Percentiles rank a stretch among this genome's conserved stretches.
phyloP scores from a whole-genome alignment of 768 basidiomycete species.

The Kwoniella europaea region DNA sequence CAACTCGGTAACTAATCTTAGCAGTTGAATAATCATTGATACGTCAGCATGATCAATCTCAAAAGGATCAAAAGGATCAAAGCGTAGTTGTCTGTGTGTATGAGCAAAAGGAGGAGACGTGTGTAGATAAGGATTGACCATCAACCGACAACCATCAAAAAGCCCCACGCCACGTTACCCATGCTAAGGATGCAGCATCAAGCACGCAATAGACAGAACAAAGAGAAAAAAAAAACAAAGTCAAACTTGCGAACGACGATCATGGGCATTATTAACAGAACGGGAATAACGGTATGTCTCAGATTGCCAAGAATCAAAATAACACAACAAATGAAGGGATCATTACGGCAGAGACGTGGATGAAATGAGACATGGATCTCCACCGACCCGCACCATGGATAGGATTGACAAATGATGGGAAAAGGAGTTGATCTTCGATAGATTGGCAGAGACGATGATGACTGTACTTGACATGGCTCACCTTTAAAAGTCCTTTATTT shows the following conservation, averaged over 20 bases:
- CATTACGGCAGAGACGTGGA: constrained; percentile 2
- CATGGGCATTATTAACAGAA: not conserved
- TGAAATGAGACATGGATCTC: not conserved
- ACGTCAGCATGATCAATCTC: not conserved
- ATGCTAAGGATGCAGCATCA: not conserved
- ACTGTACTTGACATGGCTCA: not conserved
- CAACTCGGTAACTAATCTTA: not conserved
- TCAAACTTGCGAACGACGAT: not conserved
- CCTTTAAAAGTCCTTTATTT: not conserved
- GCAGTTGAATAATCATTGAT: not conserved
- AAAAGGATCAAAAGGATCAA: not conserved
- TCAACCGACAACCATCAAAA: not conserved
- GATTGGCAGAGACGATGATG: too few species aligned
- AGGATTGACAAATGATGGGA: too few species aligned
- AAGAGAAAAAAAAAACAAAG: not conserved
- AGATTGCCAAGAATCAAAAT: not conserved
- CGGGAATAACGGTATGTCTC: not conserved
- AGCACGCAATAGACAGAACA: not conserved
- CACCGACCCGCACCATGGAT: too few species aligned
- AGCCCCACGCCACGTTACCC: not conserved
- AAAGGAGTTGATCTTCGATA: too few species aligned
- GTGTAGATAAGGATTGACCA: not conserved
- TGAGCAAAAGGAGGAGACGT: not conserved
- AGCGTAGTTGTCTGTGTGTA: not conserved
- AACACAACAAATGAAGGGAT: not conserved